Conservation (phyloP, 148 eudicot genomes). For the Spergularia bocconei region DNA sequence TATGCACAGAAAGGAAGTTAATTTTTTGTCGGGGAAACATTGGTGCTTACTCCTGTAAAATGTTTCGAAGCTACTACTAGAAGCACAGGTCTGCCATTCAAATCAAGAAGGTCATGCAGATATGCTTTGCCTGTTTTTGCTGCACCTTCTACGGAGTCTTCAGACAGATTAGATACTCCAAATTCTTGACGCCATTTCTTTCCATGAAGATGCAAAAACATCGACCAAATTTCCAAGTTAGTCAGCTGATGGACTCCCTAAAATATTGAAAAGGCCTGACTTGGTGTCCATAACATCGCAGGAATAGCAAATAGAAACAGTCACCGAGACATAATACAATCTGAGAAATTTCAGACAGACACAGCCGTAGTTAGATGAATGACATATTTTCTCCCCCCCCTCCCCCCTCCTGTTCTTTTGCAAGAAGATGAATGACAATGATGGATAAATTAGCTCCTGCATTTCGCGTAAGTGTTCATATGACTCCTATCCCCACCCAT, state of each 20-base stretch:
- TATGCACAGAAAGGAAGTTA: not conserved
- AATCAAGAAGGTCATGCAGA: slow-evolving; percentile 74
- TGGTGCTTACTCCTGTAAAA: slow-evolving; percentile 56
- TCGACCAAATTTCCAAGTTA: slow-evolving; percentile 7
- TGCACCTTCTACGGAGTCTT: slow-evolving; percentile 57
- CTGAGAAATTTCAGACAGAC: not conserved
- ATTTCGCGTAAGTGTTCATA: not conserved
- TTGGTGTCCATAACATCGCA: not conserved
- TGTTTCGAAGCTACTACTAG: slow-evolving; percentile 83
- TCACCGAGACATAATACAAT: not conserved
- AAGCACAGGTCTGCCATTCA: slow-evolving; percentile 67
- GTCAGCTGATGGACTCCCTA: not conserved
- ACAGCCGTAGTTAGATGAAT: too few relatives aligned
- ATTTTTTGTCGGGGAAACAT: slow-evolving; percentile 9
- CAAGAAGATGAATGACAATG: too few relatives aligned
- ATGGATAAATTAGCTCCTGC: too few relatives aligned
- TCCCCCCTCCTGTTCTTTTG: too few relatives aligned
- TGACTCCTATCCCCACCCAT: not conserved
- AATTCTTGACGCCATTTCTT: slow-evolving; percentile 91
- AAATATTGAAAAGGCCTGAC: not conserved
- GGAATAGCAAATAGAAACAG: not conserved
- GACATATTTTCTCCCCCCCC: too few relatives aligned
- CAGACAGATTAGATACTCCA: slow-evolving; percentile 73
- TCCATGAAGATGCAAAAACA: slow-evolving; percentile 27
- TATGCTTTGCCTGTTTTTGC: slow-evolving; percentile 78